Evolutionary conservation across 2,329 filamentous ascomycete species (phyloP), one percentile per base, ranked within the genome.

Genomic region (Cercospora sp.): DNA sequence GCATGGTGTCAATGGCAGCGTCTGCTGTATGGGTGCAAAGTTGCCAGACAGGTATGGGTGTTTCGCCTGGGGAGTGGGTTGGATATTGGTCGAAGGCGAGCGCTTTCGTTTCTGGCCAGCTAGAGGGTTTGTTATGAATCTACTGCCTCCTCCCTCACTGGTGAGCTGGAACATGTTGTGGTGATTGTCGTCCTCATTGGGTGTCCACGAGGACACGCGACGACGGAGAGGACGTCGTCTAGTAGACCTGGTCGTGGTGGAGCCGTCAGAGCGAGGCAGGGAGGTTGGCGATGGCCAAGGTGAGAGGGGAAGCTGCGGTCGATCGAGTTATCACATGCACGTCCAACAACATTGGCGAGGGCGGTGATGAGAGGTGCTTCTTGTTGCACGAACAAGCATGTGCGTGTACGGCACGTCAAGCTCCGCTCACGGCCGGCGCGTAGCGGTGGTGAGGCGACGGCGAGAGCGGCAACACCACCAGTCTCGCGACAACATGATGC

Each of bases 21-120:
- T 86, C 61, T 82, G 82, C 5, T 86, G 83, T 1, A 91, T 85
- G 0, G 90, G 89, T 0, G 89, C 89, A 75, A 91, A 92, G 76
- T 92, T 92, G 57, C 90, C 90, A 5, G 84, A 82, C 0, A 91
- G 82, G 45, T 80, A 83, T 73, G 82, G 82, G 68, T 84, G 82
- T 68, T 76, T 77, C 28, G 74, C 67, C 55, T 75, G 74, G 3
- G 77, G 77, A 30, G 75, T 78, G 2, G 74, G 74, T 16, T 65
- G 69, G 51, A 78, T 73, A 60, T 73, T 72, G 60, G 73, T 72
- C 55, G 71, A 74, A 36, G 67, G 48, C 3, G 72, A 69, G 58
- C 78, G 71, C 69, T 77, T 79, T 40, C 78, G 73, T 68, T 78
- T 78, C 57, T 61, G 57, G 42, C 64, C 64, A 1, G 64, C 64